Conservation (phyloP, 208 protist genomes). For the Leishmania arabica region DNA sequence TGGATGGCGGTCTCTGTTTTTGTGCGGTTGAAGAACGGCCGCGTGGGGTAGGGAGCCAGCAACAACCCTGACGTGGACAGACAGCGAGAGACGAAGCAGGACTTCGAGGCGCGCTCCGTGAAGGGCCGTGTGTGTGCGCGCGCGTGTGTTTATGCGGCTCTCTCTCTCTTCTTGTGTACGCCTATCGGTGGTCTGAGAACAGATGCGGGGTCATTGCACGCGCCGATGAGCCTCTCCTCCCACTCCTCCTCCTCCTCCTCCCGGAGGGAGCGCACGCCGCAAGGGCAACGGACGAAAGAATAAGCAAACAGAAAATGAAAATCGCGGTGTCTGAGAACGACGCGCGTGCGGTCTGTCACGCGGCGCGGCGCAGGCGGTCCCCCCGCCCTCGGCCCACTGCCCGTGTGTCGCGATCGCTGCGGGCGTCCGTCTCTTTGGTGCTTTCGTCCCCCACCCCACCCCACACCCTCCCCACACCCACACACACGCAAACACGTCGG, state of each 20-base stretch:
- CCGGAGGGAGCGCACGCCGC: neutral
- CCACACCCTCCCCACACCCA: neutral
- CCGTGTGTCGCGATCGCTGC: neutral
- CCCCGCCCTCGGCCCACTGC: neutral
- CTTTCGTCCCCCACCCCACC: neutral
- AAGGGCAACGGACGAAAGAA: neutral
- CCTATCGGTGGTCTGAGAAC: neutral
- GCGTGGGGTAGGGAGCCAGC: neutral
- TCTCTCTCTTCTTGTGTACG: neutral
- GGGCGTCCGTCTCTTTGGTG: neutral
- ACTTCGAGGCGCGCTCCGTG: neutral
- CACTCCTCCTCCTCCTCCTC: no score
- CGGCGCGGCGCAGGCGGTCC: neutral
- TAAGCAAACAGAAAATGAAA: neutral
- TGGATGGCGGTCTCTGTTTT: neutral
- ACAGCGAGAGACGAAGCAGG: neutral
- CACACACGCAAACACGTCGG: neutral
- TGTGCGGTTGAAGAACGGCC: neutral
- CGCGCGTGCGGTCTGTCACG: no score
- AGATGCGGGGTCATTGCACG: neutral
- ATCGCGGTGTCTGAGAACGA: neutral
- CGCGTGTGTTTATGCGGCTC: neutral
- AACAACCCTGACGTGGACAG: neutral
- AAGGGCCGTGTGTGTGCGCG: constrained; percentile 2
- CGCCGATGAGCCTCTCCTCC: neutral